phyloP scores from a whole-genome alignment of 2,329 filamentous ascomycete genomes.

The Alternaria arbusti region DNA sequence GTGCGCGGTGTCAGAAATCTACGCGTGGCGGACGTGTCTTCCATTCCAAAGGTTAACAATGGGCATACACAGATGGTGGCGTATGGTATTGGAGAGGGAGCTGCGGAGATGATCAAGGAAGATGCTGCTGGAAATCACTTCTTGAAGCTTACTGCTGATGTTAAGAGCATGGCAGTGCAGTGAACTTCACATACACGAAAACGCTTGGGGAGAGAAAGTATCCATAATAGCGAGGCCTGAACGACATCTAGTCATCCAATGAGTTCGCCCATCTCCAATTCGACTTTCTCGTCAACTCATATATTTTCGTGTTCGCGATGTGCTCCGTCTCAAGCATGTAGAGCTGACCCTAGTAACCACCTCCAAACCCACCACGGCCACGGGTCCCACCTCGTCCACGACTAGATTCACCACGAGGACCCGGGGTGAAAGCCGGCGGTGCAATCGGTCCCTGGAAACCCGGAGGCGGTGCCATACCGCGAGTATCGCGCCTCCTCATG shows the following conservation, averaged over 20 bases:
- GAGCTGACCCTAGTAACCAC: background rate
- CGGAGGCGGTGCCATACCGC: background rate
- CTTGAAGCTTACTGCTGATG: conserved; percentile 11
- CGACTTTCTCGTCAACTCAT: background rate
- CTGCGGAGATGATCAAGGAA: conserved; percentile 41
- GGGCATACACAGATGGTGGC: conserved; percentile 48
- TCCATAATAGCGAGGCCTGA: background rate
- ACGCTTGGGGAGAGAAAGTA: background rate
- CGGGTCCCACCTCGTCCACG: background rate
- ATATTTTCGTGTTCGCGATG: background rate
- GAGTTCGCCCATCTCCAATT: background rate
- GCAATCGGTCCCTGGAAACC: background rate
- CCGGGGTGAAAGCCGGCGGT: background rate
- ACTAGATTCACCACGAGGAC: background rate
- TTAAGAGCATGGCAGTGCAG: background rate
- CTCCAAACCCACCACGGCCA: background rate
- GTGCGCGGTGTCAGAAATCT: conserved; percentile 33
- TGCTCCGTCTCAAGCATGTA: background rate
- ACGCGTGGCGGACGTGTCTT: conserved; percentile 37
- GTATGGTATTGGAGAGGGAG: conserved; percentile 42
- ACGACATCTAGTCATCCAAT: background rate
- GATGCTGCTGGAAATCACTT: conserved; percentile 20
- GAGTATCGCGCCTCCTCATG: background rate
- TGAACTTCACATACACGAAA: background rate
- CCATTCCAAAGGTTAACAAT: conserved; percentile 36